Evolutionary conservation across 345 rosid species (phyloP).

Genomic region (Murraya paniculata): DNA sequence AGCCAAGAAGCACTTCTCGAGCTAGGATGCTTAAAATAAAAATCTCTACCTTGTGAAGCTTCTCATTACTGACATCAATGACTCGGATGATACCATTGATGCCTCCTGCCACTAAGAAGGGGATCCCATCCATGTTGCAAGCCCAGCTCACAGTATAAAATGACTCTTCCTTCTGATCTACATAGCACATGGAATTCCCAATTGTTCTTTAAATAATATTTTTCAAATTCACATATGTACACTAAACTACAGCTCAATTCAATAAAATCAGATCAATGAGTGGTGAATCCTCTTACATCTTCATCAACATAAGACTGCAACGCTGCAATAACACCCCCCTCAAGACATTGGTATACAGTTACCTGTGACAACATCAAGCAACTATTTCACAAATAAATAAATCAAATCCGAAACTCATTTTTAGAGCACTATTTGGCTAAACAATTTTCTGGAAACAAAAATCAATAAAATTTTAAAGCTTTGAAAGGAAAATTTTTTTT

Average conservation of each 20-base stretch:
- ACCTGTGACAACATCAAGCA: slow-evolving; percentile 44
- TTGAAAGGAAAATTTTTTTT: background rate
- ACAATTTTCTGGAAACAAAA: background rate
- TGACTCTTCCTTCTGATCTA: slow-evolving; percentile 96
- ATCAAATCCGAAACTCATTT: background rate
- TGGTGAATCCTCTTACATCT: slow-evolving; percentile 55
- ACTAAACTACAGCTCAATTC: background rate
- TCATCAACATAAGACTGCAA: slow-evolving; percentile 86
- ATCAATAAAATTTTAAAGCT: background rate
- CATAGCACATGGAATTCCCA: slow-evolving; percentile 45
- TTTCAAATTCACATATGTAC: slow-evolving; percentile 8
- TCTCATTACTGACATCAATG: slow-evolving; percentile 75
- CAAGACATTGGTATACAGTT: slow-evolving; percentile 91
- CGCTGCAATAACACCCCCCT: slow-evolving; percentile 78
- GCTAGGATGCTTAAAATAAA: background rate
- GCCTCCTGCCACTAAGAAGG: slow-evolving; percentile 83
- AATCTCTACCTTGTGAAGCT: slow-evolving; percentile 65
- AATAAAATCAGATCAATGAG: background rate
- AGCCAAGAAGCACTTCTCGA: background rate
- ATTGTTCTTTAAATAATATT: slow-evolving; percentile 22
- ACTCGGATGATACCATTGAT: slow-evolving; percentile 88
- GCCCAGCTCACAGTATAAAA: slow-evolving; percentile 97
- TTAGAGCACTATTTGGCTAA: background rate
- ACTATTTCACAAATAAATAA: slow-evolving; percentile 1
- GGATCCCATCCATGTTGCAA: slow-evolving; percentile 57